Percentiles rank a stretch among this genome's conserved stretches.
These are phyloP conservation scores for Tephrocybe rancida DNA, from an alignment of 768 basidiomycete genomes.

Conservation along the genomic window DNA sequence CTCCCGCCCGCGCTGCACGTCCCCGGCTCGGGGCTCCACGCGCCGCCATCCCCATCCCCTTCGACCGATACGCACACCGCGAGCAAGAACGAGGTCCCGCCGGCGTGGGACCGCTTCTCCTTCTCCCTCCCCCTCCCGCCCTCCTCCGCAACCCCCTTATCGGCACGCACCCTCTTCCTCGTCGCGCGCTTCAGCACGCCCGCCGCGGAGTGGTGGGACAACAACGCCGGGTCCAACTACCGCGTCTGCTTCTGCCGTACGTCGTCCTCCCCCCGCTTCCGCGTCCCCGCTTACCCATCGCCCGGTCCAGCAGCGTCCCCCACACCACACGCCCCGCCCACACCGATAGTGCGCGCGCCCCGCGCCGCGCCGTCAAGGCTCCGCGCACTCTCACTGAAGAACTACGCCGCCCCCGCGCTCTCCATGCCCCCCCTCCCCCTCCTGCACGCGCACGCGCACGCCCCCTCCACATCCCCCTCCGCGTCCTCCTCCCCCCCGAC, in stretches of 20 bases:
- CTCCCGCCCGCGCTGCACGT: slow-evolving; percentile 24
- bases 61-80: neutral
- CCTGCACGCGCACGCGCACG: neutral
- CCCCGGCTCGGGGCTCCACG: slow-evolving; percentile 6
- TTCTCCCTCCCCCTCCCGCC: neutral
- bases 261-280: slow-evolving; percentile 15
- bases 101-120: slow-evolving; percentile 43
- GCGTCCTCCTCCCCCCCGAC: neutral
- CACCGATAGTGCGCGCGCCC: too few relatives aligned
- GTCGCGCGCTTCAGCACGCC: neutral
- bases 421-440: neutral
- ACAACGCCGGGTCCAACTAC: slow-evolving; percentile 81
- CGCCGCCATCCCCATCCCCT: neutral
- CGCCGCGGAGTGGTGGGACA: slow-evolving; percentile 88
- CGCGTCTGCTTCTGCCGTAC: slow-evolving; percentile 58
- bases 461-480: neutral
- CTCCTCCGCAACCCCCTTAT: too few relatives aligned
- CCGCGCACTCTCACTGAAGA: slow-evolving; percentile 44
- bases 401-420: slow-evolving; percentile 48
- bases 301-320: slow-evolving; percentile 1
- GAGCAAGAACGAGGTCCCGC: neutral
- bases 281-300: neutral
- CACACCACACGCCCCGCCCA: too few relatives aligned
- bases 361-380: slow-evolving; percentile 29
- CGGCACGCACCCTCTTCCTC: neutral